Evolutionary conservation across 805 yeast genomes (phyloP).

Genomic region (Lipomyces anomalus): DNA sequence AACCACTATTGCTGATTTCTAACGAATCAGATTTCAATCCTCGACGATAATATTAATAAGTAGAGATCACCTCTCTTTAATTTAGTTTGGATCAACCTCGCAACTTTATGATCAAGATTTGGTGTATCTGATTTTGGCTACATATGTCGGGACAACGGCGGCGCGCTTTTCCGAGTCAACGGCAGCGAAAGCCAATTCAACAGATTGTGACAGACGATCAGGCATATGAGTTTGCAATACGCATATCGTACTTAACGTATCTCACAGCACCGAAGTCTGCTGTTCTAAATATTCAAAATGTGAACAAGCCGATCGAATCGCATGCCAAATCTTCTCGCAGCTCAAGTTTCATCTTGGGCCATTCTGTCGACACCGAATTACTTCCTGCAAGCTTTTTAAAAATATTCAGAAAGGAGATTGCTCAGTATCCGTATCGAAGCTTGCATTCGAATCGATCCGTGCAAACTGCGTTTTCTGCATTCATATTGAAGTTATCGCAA

Average conservation of each 20-base stretch:
- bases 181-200: constrained; percentile 4
- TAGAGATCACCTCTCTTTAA: no score
- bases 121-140: not conserved
- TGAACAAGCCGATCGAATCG: not conserved
- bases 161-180: not conserved
- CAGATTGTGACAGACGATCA: constrained; percentile 5
- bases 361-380: not conserved
- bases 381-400: constrained; percentile 3
- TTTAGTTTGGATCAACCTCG: no score
- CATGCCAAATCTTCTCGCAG: not conserved
- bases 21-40: no score
- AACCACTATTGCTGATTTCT: no score
- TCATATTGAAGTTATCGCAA: constrained; percentile 2
- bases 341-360: not conserved
- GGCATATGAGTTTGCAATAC: constrained; percentile 10
- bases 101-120: not conserved
- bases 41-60: no score
- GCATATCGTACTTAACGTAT: constrained; percentile 10
- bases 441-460: not conserved
- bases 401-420: constrained; percentile 9
- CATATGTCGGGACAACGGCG: not conserved
- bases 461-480: constrained; percentile 7
- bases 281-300: not conserved
- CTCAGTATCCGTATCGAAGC: constrained; percentile 2
- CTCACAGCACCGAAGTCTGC: constrained; percentile 3